A percentile compares a stretch with the other conserved stretches of the same genome.
Evolutionary conservation across 768 basidiomycete species (phyloP).

Genomic region (Termitomyces sp.): DNA sequence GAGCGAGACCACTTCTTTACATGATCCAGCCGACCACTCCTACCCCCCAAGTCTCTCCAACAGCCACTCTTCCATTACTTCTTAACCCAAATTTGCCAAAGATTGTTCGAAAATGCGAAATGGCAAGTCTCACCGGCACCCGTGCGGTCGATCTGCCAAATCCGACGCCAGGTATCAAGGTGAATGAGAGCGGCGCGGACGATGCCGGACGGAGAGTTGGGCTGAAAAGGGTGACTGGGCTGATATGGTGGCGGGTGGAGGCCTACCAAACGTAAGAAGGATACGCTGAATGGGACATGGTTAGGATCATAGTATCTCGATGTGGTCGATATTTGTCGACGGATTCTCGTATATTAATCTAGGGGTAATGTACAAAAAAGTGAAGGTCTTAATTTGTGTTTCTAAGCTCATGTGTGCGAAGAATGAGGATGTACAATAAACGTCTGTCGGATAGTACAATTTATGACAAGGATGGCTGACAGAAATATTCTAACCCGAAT

Average conservation of each 20-base stretch:
- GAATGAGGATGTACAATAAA: not conserved
- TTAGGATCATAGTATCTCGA: not conserved
- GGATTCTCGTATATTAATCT: not conserved
- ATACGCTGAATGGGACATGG: slow-evolving; percentile 9
- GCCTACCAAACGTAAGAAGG: slow-evolving; percentile 12
- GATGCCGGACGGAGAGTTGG: slow-evolving; percentile 48
- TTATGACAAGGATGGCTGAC: no score
- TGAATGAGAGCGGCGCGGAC: slow-evolving; percentile 3
- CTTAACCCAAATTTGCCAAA: slow-evolving; percentile 25
- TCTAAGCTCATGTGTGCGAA: not conserved
- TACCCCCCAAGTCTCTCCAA: slow-evolving; percentile 57
- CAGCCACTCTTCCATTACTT: slow-evolving; percentile 32
- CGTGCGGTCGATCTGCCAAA: slow-evolving; percentile 31
- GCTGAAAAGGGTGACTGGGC: slow-evolving; percentile 40
- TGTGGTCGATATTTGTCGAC: not conserved
- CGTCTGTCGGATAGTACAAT: no score
- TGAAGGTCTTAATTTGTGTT: not conserved
- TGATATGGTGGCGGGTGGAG: slow-evolving; percentile 13
- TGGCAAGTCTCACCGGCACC: slow-evolving; percentile 35
- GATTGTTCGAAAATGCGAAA: slow-evolving; percentile 33
- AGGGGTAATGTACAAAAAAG: not conserved
- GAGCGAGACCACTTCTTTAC: slow-evolving; percentile 26
- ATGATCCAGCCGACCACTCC: slow-evolving; percentile 38
- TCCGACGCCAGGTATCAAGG: not conserved
- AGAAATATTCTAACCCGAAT: no score